Percentiles rank a stretch among this genome's conserved stretches.
These are phyloP conservation scores for Dipteronia sinensis DNA, from an alignment of 345 rosid genomes.

Conservation along the genomic window DNA sequence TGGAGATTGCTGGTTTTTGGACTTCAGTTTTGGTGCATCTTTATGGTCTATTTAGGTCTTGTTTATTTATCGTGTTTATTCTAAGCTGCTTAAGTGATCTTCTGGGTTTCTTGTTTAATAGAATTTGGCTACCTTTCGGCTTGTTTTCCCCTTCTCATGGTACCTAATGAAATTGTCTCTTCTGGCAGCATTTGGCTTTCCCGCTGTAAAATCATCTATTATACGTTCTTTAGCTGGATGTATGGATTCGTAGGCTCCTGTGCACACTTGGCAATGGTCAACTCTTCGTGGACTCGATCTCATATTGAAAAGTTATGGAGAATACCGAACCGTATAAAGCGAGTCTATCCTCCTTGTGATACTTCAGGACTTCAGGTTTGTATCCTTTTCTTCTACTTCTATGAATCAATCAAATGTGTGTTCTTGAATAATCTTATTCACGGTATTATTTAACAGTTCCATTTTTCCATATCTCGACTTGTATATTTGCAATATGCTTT, in stretches of 20 bases:
- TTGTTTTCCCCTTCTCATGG: not conserved
- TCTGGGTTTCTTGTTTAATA: too few species aligned
- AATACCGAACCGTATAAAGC: constrained; percentile 61
- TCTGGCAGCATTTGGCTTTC: constrained; percentile 80
- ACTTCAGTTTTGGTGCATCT: not conserved
- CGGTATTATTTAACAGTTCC: not conserved
- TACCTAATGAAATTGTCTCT: constrained; percentile 15
- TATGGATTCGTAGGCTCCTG: constrained; percentile 90
- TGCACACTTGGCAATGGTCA: constrained; percentile 87
- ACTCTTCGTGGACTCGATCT: constrained; percentile 92
- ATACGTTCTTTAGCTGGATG: constrained; percentile 72
- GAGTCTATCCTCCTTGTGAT: constrained; percentile 94
- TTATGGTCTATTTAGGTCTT: not conserved
- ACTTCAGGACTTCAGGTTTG: constrained; percentile 94
- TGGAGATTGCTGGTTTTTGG: not conserved
- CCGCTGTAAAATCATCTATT: constrained; percentile 67
- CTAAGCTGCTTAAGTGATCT: not conserved
- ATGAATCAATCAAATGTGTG: not conserved
- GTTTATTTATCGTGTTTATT: not conserved
- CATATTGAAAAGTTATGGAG: constrained; percentile 88
- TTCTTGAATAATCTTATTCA: not conserved
- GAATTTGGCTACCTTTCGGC: too few species aligned
- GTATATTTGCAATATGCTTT: not conserved
- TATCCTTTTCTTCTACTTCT: constrained; percentile 5
- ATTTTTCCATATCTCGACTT: not conserved